Evolutionary conservation across 768 basidiomycete species (phyloP), one percentile per base, ranked within the genome.

Genomic region (Cystobasidium onofrii): DNA sequence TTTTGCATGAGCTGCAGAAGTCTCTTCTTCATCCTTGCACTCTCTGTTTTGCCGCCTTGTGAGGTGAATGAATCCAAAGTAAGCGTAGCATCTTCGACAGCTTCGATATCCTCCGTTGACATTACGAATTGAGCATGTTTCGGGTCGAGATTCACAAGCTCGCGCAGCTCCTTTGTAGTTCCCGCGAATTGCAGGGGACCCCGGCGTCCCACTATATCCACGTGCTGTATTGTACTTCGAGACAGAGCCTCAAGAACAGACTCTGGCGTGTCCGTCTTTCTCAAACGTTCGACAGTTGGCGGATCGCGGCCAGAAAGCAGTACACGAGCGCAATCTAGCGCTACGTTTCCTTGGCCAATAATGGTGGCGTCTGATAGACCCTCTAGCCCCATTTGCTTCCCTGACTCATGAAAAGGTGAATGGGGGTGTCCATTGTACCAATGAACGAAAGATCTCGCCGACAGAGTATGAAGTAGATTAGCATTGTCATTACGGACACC

Each of bases 351-450:
- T 75, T 92, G 91, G 0, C 96, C 95, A 54, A 98, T 88, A 67
- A 99, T 82, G 0, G 90, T 87, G 33, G 94, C 87, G 76, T 94
- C 89, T 1, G 84, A 79, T 1, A 86, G 81, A 46, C 84, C 85
- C 34, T 73, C 67, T 1, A 84, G 77, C 70, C 90, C 86, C 1
- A 92, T 84, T 0, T 87, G 83, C 0, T 89, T 88, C 0, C 60
- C 43, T 20, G 52, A 18, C 6, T 72, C 64, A 25, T 77, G 76
- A 39, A 71, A 65, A 15, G 86, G 84, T 12, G 84, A 83, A 10
- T 87, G 87, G 0, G 94, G 94, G 80, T 98, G 92, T 60, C 86
- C 88, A 15, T 95, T 98, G 83, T 99, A 98, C 94, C 93, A 97
- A 76, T 93, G 90, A 0, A 99, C 93, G 52, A 99, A 82, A 0